Base-by-base conservation (phyloP, 345 rosid genomes). In the Cardiospermum halicacabum region DNA sequence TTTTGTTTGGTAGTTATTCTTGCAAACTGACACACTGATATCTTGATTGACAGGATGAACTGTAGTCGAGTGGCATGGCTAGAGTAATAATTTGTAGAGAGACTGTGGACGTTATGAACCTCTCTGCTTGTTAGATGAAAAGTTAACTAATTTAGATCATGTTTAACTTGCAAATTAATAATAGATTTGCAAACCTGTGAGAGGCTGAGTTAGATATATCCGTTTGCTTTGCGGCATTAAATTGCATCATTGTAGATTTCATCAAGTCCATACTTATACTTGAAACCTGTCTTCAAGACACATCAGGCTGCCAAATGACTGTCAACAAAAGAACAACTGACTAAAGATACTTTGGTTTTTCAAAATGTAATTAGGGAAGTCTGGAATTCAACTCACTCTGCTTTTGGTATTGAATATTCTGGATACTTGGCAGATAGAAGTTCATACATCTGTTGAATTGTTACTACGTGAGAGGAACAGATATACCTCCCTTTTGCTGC, bases 171-270 rank as follows among this genome's bases (percentile, higher is more conserved):
- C 16, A 12, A 42, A 42, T 42, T 13, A 19, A 3, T n/a, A 42
- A 3, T 15, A 42, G 18, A 42, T n/a, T 42, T 42, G 18, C 8
- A n/a, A 43, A 43, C 22, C 49, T 43, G 8, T 6, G 10, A 22
- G 25, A 31, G 45, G 11, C 7, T n/a, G 51, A 32, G 43, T 56
- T 71, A 70, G 0, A 82, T 65, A 39, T 53, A 77, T 19, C 80
- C 76, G 36, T 56, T 81, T 21, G 73, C 71, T 50, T 60, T 77
- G 66, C 84, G 69, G 60, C 79, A 66, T 25, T 62, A 32, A 5
- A 84, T 77, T 16, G 84, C 82, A 16, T 25, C 84, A 30, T 54
- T 71, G 57, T 71, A 71, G 57, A 68, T 81, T 18, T 81, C 81
- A 45, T 75, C 34, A 2, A 71, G 28, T 0, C 78, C 73, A 43